Percentiles rank a stretch among this genome's conserved stretches.
Conservation (phyloP, 2,329 filamentous ascomycete genomes). For the Cytospora schulzeri region DNA sequence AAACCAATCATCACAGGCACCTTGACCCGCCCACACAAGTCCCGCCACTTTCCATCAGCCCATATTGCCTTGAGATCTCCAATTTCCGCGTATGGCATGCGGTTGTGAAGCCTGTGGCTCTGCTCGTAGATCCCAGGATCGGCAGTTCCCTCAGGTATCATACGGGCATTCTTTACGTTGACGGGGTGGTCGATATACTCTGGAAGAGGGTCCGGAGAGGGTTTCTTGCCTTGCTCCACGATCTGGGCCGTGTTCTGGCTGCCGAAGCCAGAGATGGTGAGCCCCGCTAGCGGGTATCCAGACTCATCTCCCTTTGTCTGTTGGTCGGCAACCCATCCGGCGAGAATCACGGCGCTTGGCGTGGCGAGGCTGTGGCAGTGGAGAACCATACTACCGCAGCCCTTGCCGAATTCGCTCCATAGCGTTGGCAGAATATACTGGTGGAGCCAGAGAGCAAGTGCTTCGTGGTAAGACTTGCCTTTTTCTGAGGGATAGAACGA, state of each 20-base stretch:
- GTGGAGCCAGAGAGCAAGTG: slow-evolving; percentile 14
- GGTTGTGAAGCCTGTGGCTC: slow-evolving; percentile 26
- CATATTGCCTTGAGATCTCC: slow-evolving; percentile 16
- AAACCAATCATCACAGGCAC: slow-evolving; percentile 30
- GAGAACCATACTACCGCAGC: slow-evolving; percentile 30
- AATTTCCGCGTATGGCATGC: slow-evolving; percentile 27
- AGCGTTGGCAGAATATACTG: slow-evolving; percentile 26
- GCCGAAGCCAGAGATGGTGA: slow-evolving; percentile 32
- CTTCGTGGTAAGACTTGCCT: slow-evolving; percentile 21
- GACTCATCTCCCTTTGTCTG: neutral
- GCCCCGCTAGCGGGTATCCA: slow-evolving; percentile 30
- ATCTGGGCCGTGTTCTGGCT: neutral
- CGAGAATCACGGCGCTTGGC: slow-evolving; percentile 28
- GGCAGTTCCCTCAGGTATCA: slow-evolving; percentile 29
- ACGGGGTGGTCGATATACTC: slow-evolving; percentile 13
- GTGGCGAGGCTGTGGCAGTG: slow-evolving; percentile 31
- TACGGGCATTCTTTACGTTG: slow-evolving; percentile 26
- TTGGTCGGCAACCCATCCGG: slow-evolving; percentile 24
- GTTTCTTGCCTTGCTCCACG: neutral
- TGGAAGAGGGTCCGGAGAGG: slow-evolving; percentile 9
- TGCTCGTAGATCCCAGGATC: slow-evolving; percentile 27
- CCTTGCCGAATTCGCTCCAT: slow-evolving; percentile 29
- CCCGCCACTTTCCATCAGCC: slow-evolving; percentile 12
- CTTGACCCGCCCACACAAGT: slow-evolving; percentile 20
- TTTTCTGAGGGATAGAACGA: slow-evolving; percentile 23